Base-by-base conservation (phyloP, 2,329 filamentous ascomycete species). In the Talaromyces islandicus region DNA sequence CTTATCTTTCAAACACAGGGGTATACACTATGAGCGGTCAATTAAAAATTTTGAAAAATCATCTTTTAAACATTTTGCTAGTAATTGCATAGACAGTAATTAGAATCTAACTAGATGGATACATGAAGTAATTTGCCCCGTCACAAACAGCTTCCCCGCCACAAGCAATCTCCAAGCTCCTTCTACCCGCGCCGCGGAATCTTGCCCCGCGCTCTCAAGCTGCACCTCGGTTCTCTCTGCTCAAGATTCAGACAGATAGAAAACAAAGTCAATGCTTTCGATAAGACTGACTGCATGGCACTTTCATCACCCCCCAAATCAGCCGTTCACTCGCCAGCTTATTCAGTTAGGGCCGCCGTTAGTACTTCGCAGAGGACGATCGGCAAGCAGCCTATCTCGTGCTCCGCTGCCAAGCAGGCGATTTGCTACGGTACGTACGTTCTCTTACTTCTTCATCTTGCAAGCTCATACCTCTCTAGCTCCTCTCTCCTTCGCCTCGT, bases 151-250 rank as follows among this genome's bases (percentile, higher is more conserved):
- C 35, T 57, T 60, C 59, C 59, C 58, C 58, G 58, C 58, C 54
- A 55, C 57, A 54, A 30, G 29, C 35, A n/a, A 17, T 24, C 57
- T 27, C 25, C 46, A 46, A 56, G 58, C 59, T 60, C 54, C 59
- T 60, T 60, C 54, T 48, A 25, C 29, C 35, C 35, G 52, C 21
- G 25, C 54, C 51, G 41, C 21, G n/a, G 30, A 25, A 24, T 24
- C 35, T 56, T 60, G 54, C 59, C 59, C 59, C 59, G 54, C 59
- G 59, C 21, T 17, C 29, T 52, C 12, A 43, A n/a, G 17, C 17
- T 12, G 48, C 27, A 19, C 27, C 48, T 52, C 27, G 27, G 27
- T 29, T 7, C 24, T 7, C 24, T 25, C 25, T 25, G 24, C 48
- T 29, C 48, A 27, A 52, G 24, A 29, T 11, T 17, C 19, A 25